Conservation (phyloP, 768 basidiomycete species). For the Amanita rubescens region DNA sequence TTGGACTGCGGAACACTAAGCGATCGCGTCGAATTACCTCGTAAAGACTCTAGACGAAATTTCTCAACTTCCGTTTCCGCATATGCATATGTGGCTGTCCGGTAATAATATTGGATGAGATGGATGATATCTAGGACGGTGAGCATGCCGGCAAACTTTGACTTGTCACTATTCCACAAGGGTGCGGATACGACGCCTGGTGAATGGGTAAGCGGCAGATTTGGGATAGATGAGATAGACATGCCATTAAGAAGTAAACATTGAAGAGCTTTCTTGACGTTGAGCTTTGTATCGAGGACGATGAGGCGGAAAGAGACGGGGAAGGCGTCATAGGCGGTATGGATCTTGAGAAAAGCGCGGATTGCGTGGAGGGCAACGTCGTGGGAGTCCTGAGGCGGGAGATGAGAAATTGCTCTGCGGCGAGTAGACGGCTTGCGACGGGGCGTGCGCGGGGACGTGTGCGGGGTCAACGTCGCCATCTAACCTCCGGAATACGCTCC, state of each 20-base stretch:
- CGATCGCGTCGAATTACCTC: constrained; percentile 49
- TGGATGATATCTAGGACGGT: constrained; percentile 99
- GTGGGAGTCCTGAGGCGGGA: constrained; percentile 60
- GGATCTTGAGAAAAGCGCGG: constrained; percentile 73
- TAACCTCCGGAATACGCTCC: neutral
- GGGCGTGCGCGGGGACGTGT: constrained; percentile 39
- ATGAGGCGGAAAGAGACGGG: constrained; percentile 96
- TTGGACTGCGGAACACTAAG: constrained; percentile 1
- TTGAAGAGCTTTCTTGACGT: constrained; percentile 90
- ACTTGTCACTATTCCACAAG: constrained; percentile 93
- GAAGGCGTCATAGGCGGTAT: constrained; percentile 92
- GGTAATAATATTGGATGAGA: constrained; percentile 97
- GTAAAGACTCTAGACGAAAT: constrained; percentile 78
- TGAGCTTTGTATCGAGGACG: constrained; percentile 92
- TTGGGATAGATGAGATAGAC: constrained; percentile 8
- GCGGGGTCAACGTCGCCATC: constrained; percentile 43
- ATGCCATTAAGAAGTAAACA: constrained; percentile 78
- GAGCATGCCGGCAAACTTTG: constrained; percentile 95
- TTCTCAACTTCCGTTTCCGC: constrained; percentile 89
- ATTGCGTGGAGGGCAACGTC: constrained; percentile 64
- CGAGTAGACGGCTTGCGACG: constrained; percentile 53
- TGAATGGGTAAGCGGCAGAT: constrained; percentile 6
- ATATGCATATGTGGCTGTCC: constrained; percentile 75
- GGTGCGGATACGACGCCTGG: constrained; percentile 96
- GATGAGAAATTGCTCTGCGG: constrained; percentile 49